Evolutionary conservation across 257 asterid species (phyloP).

Genomic region (Salvia miltiorrhiza): DNA sequence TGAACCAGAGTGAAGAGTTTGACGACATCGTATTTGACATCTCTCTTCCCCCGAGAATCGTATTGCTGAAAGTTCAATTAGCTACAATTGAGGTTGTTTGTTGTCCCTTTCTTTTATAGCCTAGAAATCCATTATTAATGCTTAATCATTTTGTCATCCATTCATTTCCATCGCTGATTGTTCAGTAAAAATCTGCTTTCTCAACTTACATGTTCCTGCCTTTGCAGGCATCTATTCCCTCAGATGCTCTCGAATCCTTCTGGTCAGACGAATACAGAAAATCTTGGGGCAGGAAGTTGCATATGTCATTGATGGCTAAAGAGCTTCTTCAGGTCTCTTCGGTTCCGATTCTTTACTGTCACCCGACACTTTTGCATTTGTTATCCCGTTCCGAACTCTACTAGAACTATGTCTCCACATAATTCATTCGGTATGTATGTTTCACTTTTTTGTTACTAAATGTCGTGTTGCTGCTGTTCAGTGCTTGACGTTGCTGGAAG

Average conservation of each 20-base stretch:
- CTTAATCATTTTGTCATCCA: background rate
- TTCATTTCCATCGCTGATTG: background rate
- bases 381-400: background rate
- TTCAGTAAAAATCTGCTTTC: background rate
- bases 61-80: slow-evolving; percentile 63
- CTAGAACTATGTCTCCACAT: background rate
- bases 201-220: slow-evolving; percentile 18
- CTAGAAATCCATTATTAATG: background rate
- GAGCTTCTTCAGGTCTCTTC: slow-evolving; percentile 71
- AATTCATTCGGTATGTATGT: background rate
- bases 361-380: background rate
- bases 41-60: slow-evolving; percentile 49
- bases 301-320: slow-evolving; percentile 50
- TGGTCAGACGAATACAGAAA: slow-evolving; percentile 69
- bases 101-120: background rate
- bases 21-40: slow-evolving; percentile 25
- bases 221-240: slow-evolving; percentile 66
- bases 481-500: slow-evolving; percentile 62
- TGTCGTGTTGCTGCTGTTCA: slow-evolving; percentile 27
- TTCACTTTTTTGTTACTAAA: slow-evolving; percentile 1
- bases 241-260: slow-evolving; percentile 55
- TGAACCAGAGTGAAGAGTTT: slow-evolving; percentile 31
- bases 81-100: slow-evolving; percentile 65
- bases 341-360: background rate
- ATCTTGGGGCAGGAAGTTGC: slow-evolving; percentile 60